Percentiles rank a stretch among this genome's conserved stretches.
Conservation (phyloP, 257 asterid genomes). For the Solanum clarkiae region DNA sequence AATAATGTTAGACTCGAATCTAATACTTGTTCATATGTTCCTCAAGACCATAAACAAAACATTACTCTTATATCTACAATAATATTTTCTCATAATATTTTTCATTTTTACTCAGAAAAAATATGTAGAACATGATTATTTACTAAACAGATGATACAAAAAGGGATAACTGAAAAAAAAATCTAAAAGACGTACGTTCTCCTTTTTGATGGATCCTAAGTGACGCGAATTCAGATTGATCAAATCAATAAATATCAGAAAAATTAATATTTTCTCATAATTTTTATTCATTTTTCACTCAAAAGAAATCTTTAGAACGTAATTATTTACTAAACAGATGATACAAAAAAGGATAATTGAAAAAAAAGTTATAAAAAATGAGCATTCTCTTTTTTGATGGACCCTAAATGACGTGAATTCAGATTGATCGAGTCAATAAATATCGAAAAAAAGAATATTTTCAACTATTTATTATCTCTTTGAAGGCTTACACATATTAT, state of each 20-base stretch:
- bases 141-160: background rate
- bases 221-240: fast-evolving
- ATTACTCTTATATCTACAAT: background rate
- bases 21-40: background rate
- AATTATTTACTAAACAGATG: background rate
- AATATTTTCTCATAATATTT: background rate
- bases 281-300: too few relatives aligned
- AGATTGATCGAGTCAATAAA: background rate
- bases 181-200: background rate
- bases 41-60: background rate
- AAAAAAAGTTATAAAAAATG: background rate
- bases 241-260: fast-evolving
- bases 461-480: background rate
- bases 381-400: background rate
- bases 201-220: background rate
- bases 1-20: background rate
- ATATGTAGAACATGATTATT: too few relatives aligned
- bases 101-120: background rate
- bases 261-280: background rate
- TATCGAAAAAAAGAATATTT: background rate
- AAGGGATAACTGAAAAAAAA: background rate
- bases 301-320: too few relatives aligned
- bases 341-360: background rate
- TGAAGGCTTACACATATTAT: background rate
- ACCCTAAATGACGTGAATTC: background rate